Conservation (phyloP, 1,284 basidiomycete species). For the Veloporphyrellus conicus region DNA sequence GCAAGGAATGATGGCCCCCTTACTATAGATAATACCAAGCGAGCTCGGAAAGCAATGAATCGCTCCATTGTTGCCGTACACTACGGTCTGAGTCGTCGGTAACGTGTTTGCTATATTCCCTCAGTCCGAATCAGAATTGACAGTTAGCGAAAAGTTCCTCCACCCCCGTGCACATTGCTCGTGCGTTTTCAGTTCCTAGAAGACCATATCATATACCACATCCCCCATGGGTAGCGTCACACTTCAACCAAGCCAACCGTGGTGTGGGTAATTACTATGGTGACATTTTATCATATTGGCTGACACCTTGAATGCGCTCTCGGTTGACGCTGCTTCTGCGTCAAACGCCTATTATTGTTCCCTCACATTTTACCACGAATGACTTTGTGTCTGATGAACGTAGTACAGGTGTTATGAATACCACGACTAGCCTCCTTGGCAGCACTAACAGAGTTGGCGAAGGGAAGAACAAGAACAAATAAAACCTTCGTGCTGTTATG, state of each 20-base stretch:
- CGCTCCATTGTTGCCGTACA: slow-evolving; percentile 65
- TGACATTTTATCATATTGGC: background rate
- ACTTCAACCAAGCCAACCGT: slow-evolving; percentile 75
- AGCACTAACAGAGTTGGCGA: slow-evolving; percentile 10
- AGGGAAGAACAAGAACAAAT: slow-evolving; percentile 43
- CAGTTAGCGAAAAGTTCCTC: slow-evolving; percentile 50
- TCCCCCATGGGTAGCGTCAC: slow-evolving; percentile 77
- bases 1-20: slow-evolving; percentile 75
- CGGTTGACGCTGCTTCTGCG: slow-evolving; percentile 80
- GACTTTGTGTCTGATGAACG: slow-evolving; percentile 17
- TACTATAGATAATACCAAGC: too few relatives aligned
- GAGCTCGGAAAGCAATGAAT: slow-evolving; percentile 60
- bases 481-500: slow-evolving; percentile 69
- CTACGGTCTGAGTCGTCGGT: too few relatives aligned
- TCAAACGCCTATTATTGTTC: slow-evolving; percentile 66
- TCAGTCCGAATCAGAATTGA: slow-evolving; percentile 4
- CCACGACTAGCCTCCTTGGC: slow-evolving; percentile 6
- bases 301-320: slow-evolving; percentile 7
- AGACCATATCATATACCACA: slow-evolving; percentile 66
- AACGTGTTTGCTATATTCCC: slow-evolving; percentile 15
- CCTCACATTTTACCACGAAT: slow-evolving; percentile 48
- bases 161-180: slow-evolving; percentile 57
- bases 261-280: slow-evolving; percentile 53
- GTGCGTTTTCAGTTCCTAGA: slow-evolving; percentile 65
- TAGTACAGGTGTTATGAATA: slow-evolving; percentile 8